Evolutionary conservation across 805 yeast genomes (phyloP).

Genomic region (Candida fluviatilis): DNA sequence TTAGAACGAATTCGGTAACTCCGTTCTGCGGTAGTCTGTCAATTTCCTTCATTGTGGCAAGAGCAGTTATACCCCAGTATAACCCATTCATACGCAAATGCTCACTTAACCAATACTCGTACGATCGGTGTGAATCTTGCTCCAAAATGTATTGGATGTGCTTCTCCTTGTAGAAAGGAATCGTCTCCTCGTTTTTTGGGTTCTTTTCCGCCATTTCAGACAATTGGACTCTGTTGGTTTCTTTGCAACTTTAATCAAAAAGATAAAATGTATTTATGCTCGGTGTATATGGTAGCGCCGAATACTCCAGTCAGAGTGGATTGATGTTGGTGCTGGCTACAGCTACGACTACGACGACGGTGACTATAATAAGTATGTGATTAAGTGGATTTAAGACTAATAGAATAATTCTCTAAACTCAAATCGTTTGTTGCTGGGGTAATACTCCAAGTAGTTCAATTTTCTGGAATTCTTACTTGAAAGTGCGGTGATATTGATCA

Average conservation of each 20-base stretch:
- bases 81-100: constrained; percentile 88
- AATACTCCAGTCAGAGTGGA: no score
- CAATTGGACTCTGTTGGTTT: neutral
- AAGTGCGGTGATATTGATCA: constrained; percentile 66
- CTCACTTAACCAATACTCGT: constrained; percentile 84
- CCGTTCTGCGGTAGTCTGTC: constrained; percentile 55
- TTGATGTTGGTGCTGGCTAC: no score
- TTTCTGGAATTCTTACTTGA: constrained; percentile 30
- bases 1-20: constrained; percentile 62
- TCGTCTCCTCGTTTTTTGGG: neutral
- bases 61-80: constrained; percentile 90
- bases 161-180: constrained; percentile 11
- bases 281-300: neutral
- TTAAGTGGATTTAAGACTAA: no score
- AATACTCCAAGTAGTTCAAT: constrained; percentile 69
- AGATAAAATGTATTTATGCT: neutral
- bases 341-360: no score
- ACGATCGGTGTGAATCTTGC: constrained; percentile 41
- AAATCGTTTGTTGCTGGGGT: constrained; percentile 50
- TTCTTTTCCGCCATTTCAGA: neutral
- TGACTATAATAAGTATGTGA: no score
- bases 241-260: neutral
- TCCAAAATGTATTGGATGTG: constrained; percentile 34
- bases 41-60: constrained; percentile 53
- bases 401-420: constrained; percentile 14